phyloP scores from a whole-genome alignment of 2,329 filamentous ascomycete species.

The Stachybotrys elegans region DNA sequence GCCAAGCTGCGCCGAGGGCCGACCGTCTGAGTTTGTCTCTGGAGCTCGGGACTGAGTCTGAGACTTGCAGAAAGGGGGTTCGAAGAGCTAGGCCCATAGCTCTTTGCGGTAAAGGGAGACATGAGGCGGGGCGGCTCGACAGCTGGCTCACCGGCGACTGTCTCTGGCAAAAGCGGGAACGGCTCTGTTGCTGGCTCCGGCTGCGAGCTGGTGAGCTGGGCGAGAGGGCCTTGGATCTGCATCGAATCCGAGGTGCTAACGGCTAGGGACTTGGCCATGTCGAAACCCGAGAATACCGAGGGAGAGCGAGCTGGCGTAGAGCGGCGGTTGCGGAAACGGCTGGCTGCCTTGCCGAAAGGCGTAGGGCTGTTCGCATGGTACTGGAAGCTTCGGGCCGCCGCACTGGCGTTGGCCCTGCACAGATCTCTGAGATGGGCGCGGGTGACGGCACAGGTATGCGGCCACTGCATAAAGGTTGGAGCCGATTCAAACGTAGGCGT shows the following conservation, averaged over 20 bases:
- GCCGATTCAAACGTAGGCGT: slow-evolving; percentile 48
- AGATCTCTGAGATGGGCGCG: slow-evolving; percentile 58
- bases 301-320: slow-evolving; percentile 39
- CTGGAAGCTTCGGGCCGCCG: slow-evolving; percentile 35
- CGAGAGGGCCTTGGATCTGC: slow-evolving; percentile 57
- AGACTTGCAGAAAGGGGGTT: slow-evolving; percentile 37
- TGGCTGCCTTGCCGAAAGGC: slow-evolving; percentile 47
- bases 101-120: slow-evolving; percentile 52
- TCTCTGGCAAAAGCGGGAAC: slow-evolving; percentile 14
- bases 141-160: slow-evolving; percentile 11
- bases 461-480: slow-evolving; percentile 54
- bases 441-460: slow-evolving; percentile 59
- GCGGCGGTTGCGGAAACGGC: slow-evolving; percentile 44
- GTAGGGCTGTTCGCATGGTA: slow-evolving; percentile 51
- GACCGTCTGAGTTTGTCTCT: slow-evolving; percentile 42
- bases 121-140: slow-evolving; percentile 35
- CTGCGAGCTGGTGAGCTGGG: slow-evolving; percentile 48
- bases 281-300: slow-evolving; percentile 52
- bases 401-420: slow-evolving; percentile 50
- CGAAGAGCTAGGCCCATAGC: slow-evolving; percentile 59
- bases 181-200: slow-evolving; percentile 14
- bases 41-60: slow-evolving; percentile 23
- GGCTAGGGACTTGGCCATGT: slow-evolving; percentile 59
- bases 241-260: slow-evolving; percentile 61
- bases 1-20: slow-evolving; percentile 45